A percentile compares a stretch with the other conserved stretches of the same genome.
These are phyloP conservation scores for Tuber indicum DNA, from an alignment of 495 filamentous ascomycete genomes.

Conservation along the genomic window DNA sequence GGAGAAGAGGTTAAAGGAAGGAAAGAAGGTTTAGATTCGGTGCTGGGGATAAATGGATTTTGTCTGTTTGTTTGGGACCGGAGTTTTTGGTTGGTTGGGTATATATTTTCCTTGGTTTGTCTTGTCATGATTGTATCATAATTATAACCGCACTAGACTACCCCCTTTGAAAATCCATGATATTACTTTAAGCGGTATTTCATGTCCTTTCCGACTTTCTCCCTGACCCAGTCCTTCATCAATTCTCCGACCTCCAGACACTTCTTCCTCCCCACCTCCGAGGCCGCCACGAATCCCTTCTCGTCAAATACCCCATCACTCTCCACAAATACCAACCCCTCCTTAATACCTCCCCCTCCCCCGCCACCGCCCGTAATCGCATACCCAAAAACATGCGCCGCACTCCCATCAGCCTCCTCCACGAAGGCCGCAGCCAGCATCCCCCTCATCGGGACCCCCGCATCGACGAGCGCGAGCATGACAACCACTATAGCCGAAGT, in stretches of 20 bases:
- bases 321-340: conserved; percentile 63
- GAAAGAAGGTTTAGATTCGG: conserved; percentile 10
- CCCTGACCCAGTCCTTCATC: conserved; percentile 58
- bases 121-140: neutral
- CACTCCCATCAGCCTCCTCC: conserved; percentile 17
- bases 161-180: neutral
- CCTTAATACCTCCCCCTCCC: neutral
- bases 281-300: conserved; percentile 67
- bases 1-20: conserved; percentile 81
- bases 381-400: conserved; percentile 13
- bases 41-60: neutral
- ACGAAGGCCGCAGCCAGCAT: conserved; percentile 57
- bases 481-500: conserved; percentile 38
- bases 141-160: neutral
- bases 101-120: conserved; percentile 3
- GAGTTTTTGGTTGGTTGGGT: neutral
- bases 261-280: conserved; percentile 55
- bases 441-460: conserved; percentile 55
- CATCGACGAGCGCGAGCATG: conserved; percentile 36
- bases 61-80: neutral
- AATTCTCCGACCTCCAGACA: conserved; percentile 57
- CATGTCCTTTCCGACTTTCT: conserved; percentile 53
- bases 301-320: conserved; percentile 74
- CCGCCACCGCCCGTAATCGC: neutral
- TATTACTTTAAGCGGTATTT: conserved; percentile 52